Evolutionary conservation across 805 yeast genomes (phyloP).

Genomic region (Sungouiozyma ichnusensis): DNA sequence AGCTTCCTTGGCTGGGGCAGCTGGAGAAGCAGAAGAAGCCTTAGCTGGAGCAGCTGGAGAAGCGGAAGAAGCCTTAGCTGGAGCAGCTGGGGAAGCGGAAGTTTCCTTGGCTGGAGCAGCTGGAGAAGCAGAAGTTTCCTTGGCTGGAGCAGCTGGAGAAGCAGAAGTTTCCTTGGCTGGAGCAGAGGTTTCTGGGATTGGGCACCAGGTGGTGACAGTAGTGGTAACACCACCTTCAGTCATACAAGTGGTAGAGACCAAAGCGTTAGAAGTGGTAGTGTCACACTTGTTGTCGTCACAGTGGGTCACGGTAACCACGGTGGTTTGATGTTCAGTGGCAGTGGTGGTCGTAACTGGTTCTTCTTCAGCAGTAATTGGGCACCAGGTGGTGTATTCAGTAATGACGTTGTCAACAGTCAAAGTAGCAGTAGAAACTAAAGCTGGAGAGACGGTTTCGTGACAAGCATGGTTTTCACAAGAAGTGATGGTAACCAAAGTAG

Average conservation of each 20-base stretch:
- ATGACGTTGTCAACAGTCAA: slow-evolving; percentile 22
- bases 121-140: slow-evolving; percentile 16
- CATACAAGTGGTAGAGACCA: slow-evolving; percentile 20
- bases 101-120: slow-evolving; percentile 13
- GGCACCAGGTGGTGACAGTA: slow-evolving; percentile 19
- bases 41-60: slow-evolving; percentile 8
- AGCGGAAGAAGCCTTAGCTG: slow-evolving; percentile 15
- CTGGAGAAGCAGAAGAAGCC: slow-evolving; percentile 21
- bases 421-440: slow-evolving; percentile 30
- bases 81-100: slow-evolving; percentile 21
- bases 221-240: slow-evolving; percentile 19
- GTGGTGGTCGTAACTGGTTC: slow-evolving; percentile 18
- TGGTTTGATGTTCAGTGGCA: slow-evolving; percentile 17
- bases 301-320: slow-evolving; percentile 19
- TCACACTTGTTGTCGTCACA: slow-evolving; percentile 20
- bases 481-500: slow-evolving; percentile 30
- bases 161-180: slow-evolving; percentile 12
- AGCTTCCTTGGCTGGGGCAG: slow-evolving; percentile 9
- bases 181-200: slow-evolving; percentile 1
- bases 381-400: slow-evolving; percentile 25
- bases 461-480: slow-evolving; percentile 28
- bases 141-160: slow-evolving; percentile 12
- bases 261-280: slow-evolving; percentile 13
- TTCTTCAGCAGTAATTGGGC: slow-evolving; percentile 23
- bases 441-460: slow-evolving; percentile 25